phyloP scores from a whole-genome alignment of 805 yeast genomes.

The Ogataea ganodermae region DNA sequence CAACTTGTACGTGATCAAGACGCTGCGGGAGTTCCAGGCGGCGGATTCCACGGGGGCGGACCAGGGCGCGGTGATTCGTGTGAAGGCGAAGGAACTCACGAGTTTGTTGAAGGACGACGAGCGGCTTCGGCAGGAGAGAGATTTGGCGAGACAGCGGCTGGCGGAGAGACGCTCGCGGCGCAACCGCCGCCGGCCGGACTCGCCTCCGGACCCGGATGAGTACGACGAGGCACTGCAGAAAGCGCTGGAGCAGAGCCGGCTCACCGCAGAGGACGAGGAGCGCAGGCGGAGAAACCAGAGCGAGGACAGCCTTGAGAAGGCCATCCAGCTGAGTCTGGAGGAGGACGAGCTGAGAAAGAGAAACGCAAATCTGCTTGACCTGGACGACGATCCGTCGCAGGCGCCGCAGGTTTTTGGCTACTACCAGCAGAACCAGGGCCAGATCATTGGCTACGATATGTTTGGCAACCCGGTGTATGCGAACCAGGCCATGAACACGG shows the following conservation, averaged over 20 bases:
- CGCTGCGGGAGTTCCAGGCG: slow-evolving; percentile 85
- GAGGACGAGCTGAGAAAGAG: slow-evolving; percentile 67
- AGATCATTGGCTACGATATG: slow-evolving; percentile 51
- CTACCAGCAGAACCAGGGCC: slow-evolving; percentile 31
- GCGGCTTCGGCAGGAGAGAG: slow-evolving; percentile 70
- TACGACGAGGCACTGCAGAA: slow-evolving; percentile 75
- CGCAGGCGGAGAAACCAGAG: slow-evolving; percentile 52
- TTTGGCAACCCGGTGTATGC: slow-evolving; percentile 67
- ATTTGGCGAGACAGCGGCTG: slow-evolving; percentile 34
- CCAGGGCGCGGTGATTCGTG: slow-evolving; percentile 85
- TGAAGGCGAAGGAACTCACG: slow-evolving; percentile 87
- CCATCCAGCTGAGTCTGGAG: slow-evolving; percentile 70
- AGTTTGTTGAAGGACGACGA: slow-evolving; percentile 80
- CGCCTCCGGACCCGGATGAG: slow-evolving; percentile 39
- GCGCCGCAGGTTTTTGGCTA: slow-evolving; percentile 33
- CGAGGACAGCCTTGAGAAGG: slow-evolving; percentile 67
- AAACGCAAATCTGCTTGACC: slow-evolving; percentile 54
- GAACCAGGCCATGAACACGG: slow-evolving; percentile 54
- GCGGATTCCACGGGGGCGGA: slow-evolving; percentile 77
- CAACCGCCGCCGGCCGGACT: slow-evolving; percentile 26
- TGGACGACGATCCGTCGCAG: slow-evolving; percentile 44
- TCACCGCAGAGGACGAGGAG: slow-evolving; percentile 84
- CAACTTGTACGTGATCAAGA: slow-evolving; percentile 83
- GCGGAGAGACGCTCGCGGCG: slow-evolving; percentile 37
- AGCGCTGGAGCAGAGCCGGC: slow-evolving; percentile 77